Evolutionary conservation across 345 rosid species (phyloP), one percentile per base, ranked within the genome.

Genomic region (Lumnitzera littorea): DNA sequence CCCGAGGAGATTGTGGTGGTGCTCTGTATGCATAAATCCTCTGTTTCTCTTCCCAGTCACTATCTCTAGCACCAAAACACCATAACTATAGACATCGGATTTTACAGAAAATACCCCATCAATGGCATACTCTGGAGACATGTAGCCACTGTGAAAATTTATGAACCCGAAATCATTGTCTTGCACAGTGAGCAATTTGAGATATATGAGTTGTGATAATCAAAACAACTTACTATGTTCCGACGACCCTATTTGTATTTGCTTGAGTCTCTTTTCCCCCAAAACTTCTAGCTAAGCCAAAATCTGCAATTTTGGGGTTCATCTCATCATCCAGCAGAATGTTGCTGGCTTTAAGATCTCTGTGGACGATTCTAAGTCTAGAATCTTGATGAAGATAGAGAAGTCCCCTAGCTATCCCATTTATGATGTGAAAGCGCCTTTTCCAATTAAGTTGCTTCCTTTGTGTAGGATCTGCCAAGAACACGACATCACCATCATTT

Each of bases 61-160:
- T 13, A 69, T 73, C 67, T 76, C 80, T 58, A 73, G 31, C 15
- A 77, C 66, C 11, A 77, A 50, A 43, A 78, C 72, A 17, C 82
- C 82, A 29, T 60, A 78, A 24, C 82, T 78, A 23, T 74, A 78
- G 51, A 69, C 71, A 11, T 78, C 82, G 12, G 82, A 72, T 54
- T 72, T 74, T 7, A 31, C 57, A 1, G 82, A 78, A 73, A 66
- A 78, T 12, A 60, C 24, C 2, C 77, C 82, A 48, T 74, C 79
- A 41, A 72, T 62, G 13, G 77, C 77, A 14, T 78, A 78, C 46
- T 78, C 82, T n/a, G 79, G 82, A 29, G 82, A 71, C 79, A 78
- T 78, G 63, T 78, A 74, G 11, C 82, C 82, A 17, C 82, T 78
- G 50, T 53, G 63, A 4, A 6, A 24, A 7, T 55, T 13, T 36